Percentiles rank a stretch among this genome's conserved stretches.
These are phyloP conservation scores for Mortierella sp. DNA, from an alignment of 371 early-diverging fungal species.

Conservation along the genomic window DNA sequence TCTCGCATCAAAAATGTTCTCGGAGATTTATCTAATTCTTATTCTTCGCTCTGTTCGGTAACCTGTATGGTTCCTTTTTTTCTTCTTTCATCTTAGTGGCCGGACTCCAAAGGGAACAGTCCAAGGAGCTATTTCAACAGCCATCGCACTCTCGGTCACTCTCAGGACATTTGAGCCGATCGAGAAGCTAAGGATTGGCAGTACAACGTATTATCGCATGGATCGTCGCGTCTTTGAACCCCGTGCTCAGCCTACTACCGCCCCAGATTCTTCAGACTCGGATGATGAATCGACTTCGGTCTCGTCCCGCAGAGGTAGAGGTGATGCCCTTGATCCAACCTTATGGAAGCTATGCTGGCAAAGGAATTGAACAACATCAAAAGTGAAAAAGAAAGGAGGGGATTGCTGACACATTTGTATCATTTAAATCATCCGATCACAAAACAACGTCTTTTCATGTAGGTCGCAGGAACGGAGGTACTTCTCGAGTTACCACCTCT, in stretches of 20 bases:
- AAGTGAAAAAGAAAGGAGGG: too few relatives aligned
- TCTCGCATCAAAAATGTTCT: not conserved
- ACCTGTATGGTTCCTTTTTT: not conserved
- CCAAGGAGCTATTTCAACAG: constrained; percentile 37
- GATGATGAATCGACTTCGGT: not conserved
- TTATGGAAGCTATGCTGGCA: too few relatives aligned
- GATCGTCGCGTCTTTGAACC: not conserved
- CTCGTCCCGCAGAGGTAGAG: not conserved
- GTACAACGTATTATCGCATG: constrained; percentile 20
- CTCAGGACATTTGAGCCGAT: constrained; percentile 14
- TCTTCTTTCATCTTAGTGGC: constrained; percentile 10
- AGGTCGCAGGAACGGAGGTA: not conserved
- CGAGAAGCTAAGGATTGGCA: constrained; percentile 15
- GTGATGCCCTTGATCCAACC: too few relatives aligned
- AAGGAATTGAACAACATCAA: too few relatives aligned
- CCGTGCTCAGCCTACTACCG: not conserved
- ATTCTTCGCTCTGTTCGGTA: not conserved
- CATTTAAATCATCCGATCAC: too few relatives aligned
- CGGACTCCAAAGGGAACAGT: constrained; percentile 25
- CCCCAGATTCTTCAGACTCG: not conserved
- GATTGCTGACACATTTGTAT: too few relatives aligned
- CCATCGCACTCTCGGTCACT: constrained; percentile 8
- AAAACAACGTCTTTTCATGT: too few relatives aligned
- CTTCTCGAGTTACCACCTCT: not conserved
- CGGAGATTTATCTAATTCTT: not conserved